Base-by-base conservation (phyloP, 768 basidiomycete species). In the Leccinum truebloodii region DNA sequence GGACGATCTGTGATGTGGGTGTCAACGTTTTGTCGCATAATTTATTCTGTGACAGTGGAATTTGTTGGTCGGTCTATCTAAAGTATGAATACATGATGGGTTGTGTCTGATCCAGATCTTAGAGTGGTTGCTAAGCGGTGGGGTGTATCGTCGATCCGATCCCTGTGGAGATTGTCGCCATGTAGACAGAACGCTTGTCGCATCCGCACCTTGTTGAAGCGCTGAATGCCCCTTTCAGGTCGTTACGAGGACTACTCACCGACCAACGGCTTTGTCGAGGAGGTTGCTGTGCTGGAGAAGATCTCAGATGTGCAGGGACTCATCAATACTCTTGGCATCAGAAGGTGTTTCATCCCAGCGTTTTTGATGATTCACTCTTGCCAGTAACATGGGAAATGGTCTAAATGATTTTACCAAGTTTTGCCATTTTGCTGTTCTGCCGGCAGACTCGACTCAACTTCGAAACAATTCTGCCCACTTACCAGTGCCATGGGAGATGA, bases 31-130 rank as follows among this genome's bases (percentile, higher is more conserved):
- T 39, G 32, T 18, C 20, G 46, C 26, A 48, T 54, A 24, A 50
- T 35, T 35, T 26, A n/a, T 44, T 10, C n/a, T 32, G 52, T 35
- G 48, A 32, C 6, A 8, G 1, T 55, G 9, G 58, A 67, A 61
- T 60, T 32, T 30, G 55, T 50, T 52, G 61, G 57, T 55, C 2
- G 55, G 57, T 54, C 13, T 54, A 22, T 67, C 59, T 55, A 55
- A 50, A 12, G 54, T 60, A 53, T 44, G 56, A 58, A 55, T 60
- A 65, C 44, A 63, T 18, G 55, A 54, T 55, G 30, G 34, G 50
- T 37, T 48, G 57, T 50, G 49, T 55, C 46, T 51, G 69, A 62
- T 68, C 59, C 52, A 49, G 46, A 52, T 16, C n/a, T 51, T 22
- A 22, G 54, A 35, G 24, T 34, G 14, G 50, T 28, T 51, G 26